Conservation (phyloP, 2,329 filamentous ascomycete genomes). For the Cytospora piceae region DNA sequence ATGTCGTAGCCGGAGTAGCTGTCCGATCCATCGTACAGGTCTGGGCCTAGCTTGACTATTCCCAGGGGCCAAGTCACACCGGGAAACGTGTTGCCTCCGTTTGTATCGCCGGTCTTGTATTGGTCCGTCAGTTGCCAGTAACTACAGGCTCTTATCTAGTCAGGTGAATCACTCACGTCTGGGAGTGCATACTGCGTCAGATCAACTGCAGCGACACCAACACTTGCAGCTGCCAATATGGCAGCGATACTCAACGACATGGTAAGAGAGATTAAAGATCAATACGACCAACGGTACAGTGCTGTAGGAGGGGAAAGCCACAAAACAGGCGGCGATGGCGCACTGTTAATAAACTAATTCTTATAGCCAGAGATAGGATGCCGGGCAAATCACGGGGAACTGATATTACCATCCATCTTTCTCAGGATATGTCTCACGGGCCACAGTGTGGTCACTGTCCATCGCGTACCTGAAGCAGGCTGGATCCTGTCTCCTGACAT, state of each 20-base stretch:
- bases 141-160: neutral
- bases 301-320: neutral
- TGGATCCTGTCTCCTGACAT: neutral
- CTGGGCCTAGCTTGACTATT: constrained; percentile 55
- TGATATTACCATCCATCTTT: neutral
- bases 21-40: constrained; percentile 53
- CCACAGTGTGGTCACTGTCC: neutral
- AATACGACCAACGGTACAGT: neutral
- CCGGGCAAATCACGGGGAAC: neutral
- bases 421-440: neutral
- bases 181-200: constrained; percentile 43
- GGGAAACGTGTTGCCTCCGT: constrained; percentile 55
- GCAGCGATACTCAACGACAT: neutral
- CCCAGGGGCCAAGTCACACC: constrained; percentile 53
- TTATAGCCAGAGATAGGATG: neutral
- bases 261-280: neutral
- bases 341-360: neutral
- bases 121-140: constrained; percentile 13
- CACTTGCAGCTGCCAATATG: neutral
- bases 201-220: constrained; percentile 31
- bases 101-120: constrained; percentile 48
- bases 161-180: constrained; percentile 18
- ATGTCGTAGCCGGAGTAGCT: constrained; percentile 58
- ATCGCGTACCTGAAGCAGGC: neutral
- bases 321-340: neutral